These are phyloP conservation scores for Actinomucor elegans DNA, from an alignment of 371 early-diverging fungal species.

Conservation along the genomic window DNA sequence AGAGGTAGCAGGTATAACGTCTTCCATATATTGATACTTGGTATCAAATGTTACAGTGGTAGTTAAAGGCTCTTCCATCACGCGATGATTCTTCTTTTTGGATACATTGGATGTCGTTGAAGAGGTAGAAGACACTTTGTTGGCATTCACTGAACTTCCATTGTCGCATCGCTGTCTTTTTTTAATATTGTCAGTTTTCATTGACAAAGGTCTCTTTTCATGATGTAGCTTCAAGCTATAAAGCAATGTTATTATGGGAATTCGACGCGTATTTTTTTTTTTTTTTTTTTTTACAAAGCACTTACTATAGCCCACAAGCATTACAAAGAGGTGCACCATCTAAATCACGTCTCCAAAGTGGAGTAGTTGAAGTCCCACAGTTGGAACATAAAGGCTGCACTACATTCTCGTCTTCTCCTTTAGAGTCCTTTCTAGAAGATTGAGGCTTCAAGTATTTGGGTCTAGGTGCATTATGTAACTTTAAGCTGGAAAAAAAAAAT, in stretches of 20 bases:
- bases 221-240: conserved; percentile 77
- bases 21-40: conserved; percentile 9
- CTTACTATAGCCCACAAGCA: conserved; percentile 93
- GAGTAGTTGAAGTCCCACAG: conserved; percentile 86
- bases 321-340: conserved; percentile 85
- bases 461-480: conserved; percentile 74
- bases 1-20: conserved; percentile 4
- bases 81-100: conserved; percentile 14
- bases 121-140: neutral
- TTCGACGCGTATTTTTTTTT: too few relatives aligned
- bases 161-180: conserved; percentile 73
- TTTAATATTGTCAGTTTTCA: conserved; percentile 79
- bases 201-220: conserved; percentile 70
- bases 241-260: too few relatives aligned
- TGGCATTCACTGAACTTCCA: neutral
- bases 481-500: conserved; percentile 28
- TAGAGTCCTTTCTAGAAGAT: conserved; percentile 21
- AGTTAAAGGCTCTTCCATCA: conserved; percentile 7
- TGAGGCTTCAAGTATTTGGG: conserved; percentile 47
- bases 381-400: conserved; percentile 73
- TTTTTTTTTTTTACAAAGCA: too few relatives aligned
- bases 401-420: conserved; percentile 29
- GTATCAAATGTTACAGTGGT: conserved; percentile 9
- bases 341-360: conserved; percentile 91
- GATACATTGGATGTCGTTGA: too few relatives aligned